Evolutionary conservation across 2,329 filamentous ascomycete genomes (phyloP).

Genomic region (Amylocarpus encephaloides): DNA sequence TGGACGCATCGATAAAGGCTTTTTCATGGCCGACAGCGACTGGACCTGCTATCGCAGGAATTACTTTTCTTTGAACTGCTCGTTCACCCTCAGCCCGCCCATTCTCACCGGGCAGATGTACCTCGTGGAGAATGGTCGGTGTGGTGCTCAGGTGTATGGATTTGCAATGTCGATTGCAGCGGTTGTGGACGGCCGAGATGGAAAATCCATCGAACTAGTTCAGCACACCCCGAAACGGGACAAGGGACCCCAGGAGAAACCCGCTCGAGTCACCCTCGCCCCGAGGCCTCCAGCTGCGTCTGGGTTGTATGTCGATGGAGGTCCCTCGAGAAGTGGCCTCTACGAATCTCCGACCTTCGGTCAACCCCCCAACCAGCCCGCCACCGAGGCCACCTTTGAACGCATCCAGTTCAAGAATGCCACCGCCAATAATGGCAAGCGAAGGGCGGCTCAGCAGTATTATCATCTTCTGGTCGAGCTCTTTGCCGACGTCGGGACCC

Average conservation of each 20-base stretch:
- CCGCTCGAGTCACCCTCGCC: conserved; percentile 39
- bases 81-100: conserved; percentile 50
- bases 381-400: conserved; percentile 47
- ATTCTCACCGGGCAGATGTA: conserved; percentile 37
- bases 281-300: conserved; percentile 27
- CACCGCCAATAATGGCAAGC: conserved; percentile 69
- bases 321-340: conserved; percentile 13
- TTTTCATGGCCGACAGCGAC: conserved; percentile 58
- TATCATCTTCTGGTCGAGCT: conserved; percentile 66
- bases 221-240: conserved; percentile 70
- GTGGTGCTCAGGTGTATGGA: conserved; percentile 40
- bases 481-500: conserved; percentile 47
- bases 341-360: conserved; percentile 21
- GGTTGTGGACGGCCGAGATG: conserved; percentile 54
- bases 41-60: conserved; percentile 73
- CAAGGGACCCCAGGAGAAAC: conserved; percentile 61
- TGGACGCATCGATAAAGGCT: conserved; percentile 65
- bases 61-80: conserved; percentile 63
- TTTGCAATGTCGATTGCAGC: conserved; percentile 64
- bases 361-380: conserved; percentile 25
- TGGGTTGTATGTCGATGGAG: conserved; percentile 24
- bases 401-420: conserved; percentile 71
- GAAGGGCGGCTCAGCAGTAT: conserved; percentile 66
- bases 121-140: conserved; percentile 22
- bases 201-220: conserved; percentile 64